Conservation (phyloP, 371 early-diverging fungal genomes). For the Synchytrium microbalum region DNA sequence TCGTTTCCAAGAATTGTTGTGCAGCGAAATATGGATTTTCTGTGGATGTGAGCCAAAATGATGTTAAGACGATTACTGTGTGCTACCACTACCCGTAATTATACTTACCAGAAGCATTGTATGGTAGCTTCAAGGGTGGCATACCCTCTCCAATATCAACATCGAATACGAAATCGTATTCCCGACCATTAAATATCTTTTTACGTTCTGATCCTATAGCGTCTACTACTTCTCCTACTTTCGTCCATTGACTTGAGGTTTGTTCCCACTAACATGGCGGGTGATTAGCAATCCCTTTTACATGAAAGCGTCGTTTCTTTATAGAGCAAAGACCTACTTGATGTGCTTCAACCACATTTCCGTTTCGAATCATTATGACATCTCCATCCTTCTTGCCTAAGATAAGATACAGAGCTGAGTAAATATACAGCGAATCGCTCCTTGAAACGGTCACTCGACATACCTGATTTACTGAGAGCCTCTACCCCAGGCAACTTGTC, state of each 20-base stretch:
- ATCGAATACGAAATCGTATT: constrained; percentile 97
- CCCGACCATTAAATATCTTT: constrained; percentile 72
- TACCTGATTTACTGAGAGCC: constrained; percentile 62
- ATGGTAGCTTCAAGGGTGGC: constrained; percentile 85
- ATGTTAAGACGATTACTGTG: background rate
- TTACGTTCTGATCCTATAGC: constrained; percentile 69
- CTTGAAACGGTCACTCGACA: background rate
- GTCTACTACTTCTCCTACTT: constrained; percentile 93
- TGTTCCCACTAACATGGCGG: constrained; percentile 56
- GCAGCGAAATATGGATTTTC: constrained; percentile 94
- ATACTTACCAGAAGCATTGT: constrained; percentile 62
- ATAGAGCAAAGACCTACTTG: constrained; percentile 33
- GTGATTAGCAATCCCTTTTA: constrained; percentile 7
- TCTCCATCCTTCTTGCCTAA: constrained; percentile 66
- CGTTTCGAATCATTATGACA: constrained; percentile 77
- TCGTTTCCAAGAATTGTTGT: constrained; percentile 71
- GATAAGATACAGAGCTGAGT: background rate
- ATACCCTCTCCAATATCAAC: constrained; percentile 77
- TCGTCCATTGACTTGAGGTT: constrained; percentile 63
- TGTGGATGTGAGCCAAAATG: constrained; percentile 9
- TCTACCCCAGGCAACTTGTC: constrained; percentile 72
- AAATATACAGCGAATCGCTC: background rate
- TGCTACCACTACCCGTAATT: constrained; percentile 1
- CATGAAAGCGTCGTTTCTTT: background rate
- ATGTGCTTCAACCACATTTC: constrained; percentile 69